Conservation (phyloP, 2,329 filamentous ascomycete genomes). For the Pestalotiopsis sp. region DNA sequence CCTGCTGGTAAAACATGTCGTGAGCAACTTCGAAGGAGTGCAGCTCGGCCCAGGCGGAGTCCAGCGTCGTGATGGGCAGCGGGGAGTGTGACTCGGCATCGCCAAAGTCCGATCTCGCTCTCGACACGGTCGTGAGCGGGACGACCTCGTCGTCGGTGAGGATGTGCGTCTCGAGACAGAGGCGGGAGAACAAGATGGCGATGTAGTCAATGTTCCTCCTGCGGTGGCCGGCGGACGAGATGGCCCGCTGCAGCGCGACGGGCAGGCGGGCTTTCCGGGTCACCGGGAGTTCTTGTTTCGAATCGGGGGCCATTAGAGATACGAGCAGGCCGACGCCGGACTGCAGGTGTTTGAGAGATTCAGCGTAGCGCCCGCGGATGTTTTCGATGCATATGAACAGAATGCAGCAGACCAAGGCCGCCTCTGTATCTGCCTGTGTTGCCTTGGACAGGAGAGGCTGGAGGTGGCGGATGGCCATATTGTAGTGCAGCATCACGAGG, state of each 20-base stretch:
- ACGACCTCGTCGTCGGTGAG: neutral
- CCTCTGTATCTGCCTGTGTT: neutral
- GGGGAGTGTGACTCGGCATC: neutral
- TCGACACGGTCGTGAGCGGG: neutral
- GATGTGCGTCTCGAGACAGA: neutral
- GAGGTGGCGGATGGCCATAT: neutral
- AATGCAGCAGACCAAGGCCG: neutral
- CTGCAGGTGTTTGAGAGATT: neutral
- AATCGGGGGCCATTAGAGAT: neutral
- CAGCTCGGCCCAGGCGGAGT: neutral
- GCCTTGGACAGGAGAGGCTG: slow-evolving; percentile 3
- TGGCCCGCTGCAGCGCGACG: neutral
- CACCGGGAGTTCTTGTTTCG: neutral
- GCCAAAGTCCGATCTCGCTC: neutral
- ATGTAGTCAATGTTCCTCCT: neutral
- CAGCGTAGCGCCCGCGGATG: slow-evolving; percentile 3
- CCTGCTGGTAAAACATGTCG: slow-evolving; percentile 3
- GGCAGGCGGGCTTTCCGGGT: neutral
- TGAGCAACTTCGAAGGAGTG: slow-evolving; percentile 2
- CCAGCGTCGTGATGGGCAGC: neutral
- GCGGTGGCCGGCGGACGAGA: neutral
- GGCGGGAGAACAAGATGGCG: neutral
- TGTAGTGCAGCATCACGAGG: neutral
- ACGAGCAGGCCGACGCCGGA: neutral
- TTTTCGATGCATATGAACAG: slow-evolving; percentile 7